Base-by-base conservation (phyloP, 345 rosid species). In the Euclidium syriacum region DNA sequence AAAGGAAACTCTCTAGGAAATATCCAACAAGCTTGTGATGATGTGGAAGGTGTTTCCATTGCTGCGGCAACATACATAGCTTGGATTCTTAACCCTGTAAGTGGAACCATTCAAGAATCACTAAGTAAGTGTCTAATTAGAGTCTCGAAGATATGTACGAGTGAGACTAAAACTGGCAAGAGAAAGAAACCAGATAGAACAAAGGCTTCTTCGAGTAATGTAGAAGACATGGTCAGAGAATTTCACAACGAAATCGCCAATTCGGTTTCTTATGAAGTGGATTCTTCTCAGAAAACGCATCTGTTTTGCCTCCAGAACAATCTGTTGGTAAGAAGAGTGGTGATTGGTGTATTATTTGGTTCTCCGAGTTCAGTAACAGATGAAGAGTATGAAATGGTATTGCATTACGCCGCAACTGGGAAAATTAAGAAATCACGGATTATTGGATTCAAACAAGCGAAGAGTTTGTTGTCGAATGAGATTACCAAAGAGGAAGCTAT, bases 341-440 rank as follows among this genome's bases (percentile, higher is more conserved):
- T 76, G 14, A 52, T 84, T 54, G 97, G 94, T 10, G 52, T 85
- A 46, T 72, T 87, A 77, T 52, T 84, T 23, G 81, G 80, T n/a
- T 71, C 51, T 67, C 68, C 75, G 18, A 48, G 50, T 50, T 20
- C 55, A 51, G 65, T 81, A 26, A 59, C 75, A 4, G 85, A 83
- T 48, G 80, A 73, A 39, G 85, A 70, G 50, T 84, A 77, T 70
- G 84, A 81, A 52, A 50, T 82, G 57, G 62, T 90, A 32, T 68
- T 90, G 74, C 90, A 85, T 65, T 85, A 78, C 65, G 86, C 78
- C 42, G 79, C 89, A 36, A 82, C 87, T 64, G 94, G 90, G 34
- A 76, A 68, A 53, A 48, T 33, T 7, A 64, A 59, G 36, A 71
- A 58, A 70, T 35, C 58, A 8, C 32, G 47, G 30, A 16, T 20